These are phyloP conservation scores for Artemisia tridentata DNA, from an alignment of 129 eudicot genomes.

Conservation along the genomic window DNA sequence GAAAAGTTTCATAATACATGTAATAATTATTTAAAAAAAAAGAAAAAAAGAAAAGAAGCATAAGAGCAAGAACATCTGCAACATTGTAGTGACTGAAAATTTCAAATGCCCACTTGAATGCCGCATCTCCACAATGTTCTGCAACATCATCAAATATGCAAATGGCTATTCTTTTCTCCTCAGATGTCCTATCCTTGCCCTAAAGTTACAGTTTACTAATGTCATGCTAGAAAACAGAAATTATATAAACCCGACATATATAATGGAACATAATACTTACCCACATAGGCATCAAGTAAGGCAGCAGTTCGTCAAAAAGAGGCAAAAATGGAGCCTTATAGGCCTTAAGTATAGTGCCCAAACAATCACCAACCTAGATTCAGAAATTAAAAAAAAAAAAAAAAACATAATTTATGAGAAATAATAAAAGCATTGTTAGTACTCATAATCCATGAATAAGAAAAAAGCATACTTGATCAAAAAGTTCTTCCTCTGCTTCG, in stretches of 20 bases:
- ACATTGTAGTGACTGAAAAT: neutral
- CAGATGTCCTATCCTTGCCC: neutral
- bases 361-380: constrained; percentile 3
- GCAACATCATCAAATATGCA: neutral
- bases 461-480: no score
- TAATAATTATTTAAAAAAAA: no score
- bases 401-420: neutral
- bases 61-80: no score
- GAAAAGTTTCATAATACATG: constrained; percentile 60
- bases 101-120: neutral
- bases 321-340: no score
- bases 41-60: no score
- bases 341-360: neutral
- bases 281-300: neutral
- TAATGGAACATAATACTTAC: neutral
- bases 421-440: neutral
- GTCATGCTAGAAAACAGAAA: no score
- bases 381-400: no score
- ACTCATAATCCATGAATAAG: neutral
- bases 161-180: constrained; percentile 1
- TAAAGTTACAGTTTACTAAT: neutral
- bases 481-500: no score
- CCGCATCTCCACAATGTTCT: neutral
- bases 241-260: no score
- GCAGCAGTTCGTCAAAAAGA: no score